These are phyloP conservation scores for Collybia sordida DNA, from an alignment of 768 basidiomycete species.

Conservation along the genomic window DNA sequence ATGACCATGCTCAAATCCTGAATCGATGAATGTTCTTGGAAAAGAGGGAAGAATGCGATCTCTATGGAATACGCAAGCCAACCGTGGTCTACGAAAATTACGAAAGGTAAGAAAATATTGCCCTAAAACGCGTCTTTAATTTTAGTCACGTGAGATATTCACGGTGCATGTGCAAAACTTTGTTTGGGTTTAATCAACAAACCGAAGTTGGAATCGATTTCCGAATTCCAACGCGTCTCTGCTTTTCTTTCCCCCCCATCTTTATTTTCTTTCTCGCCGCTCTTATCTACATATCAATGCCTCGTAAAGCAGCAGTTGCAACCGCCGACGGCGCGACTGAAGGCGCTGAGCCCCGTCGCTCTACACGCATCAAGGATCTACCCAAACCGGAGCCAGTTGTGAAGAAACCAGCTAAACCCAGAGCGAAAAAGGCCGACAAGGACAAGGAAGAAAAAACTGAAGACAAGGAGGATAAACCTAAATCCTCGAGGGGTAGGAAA, in stretches of 20 bases:
- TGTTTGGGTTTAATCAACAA: slow-evolving; percentile 18
- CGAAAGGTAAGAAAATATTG: not conserved
- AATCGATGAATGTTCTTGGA: too few relatives aligned
- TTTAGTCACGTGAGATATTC: slow-evolving; percentile 13
- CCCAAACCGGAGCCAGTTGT: slow-evolving; percentile 50
- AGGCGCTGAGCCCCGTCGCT: slow-evolving; percentile 60
- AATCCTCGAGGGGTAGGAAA: slow-evolving; percentile 39
- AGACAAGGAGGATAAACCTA: slow-evolving; percentile 58
- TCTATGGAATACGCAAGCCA: not conserved
- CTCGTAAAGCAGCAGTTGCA: slow-evolving; percentile 64
- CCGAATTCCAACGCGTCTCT: slow-evolving; percentile 22
- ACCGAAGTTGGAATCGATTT: slow-evolving; percentile 21
- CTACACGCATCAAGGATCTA: slow-evolving; percentile 71
- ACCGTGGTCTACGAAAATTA: too few relatives aligned
- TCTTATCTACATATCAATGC: slow-evolving; percentile 42
- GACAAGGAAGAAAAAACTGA: slow-evolving; percentile 37
- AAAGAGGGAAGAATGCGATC: not conserved
- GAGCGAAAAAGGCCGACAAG: slow-evolving; percentile 51
- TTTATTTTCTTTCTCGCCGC: slow-evolving; percentile 7
- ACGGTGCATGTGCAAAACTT: slow-evolving; percentile 23
- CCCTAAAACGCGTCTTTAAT: slow-evolving; percentile 8
- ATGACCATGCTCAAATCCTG: too few relatives aligned
- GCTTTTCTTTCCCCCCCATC: slow-evolving; percentile 15
- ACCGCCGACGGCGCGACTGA: slow-evolving; percentile 39
- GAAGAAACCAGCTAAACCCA: slow-evolving; percentile 69